phyloP scores from a whole-genome alignment of 352 stramenopile genomes.

The Globisporangium solare region DNA sequence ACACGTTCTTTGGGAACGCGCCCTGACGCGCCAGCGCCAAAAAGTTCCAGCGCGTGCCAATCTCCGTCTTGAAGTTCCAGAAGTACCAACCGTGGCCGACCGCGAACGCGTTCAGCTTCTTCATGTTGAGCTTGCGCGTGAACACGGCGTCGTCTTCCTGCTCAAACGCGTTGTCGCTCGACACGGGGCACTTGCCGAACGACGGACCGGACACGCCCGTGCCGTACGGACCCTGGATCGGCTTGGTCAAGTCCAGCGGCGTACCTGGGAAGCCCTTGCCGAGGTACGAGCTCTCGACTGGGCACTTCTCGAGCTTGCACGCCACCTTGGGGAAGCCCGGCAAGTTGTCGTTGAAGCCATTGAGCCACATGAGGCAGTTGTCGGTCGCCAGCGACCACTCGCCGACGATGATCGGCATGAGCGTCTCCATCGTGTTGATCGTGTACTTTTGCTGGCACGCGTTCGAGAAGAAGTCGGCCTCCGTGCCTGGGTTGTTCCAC shows the following conservation, averaged over 20 bases:
- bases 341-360: slow-evolving; percentile 88
- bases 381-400: slow-evolving; percentile 91
- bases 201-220: slow-evolving; percentile 80
- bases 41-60: slow-evolving; percentile 90
- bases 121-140: slow-evolving; percentile 81
- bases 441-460: slow-evolving; percentile 87
- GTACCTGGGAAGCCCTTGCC: slow-evolving; percentile 84
- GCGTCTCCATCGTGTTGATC: slow-evolving; percentile 88
- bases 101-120: slow-evolving; percentile 91
- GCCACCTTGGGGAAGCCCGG: slow-evolving; percentile 90
- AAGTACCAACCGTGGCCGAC: slow-evolving; percentile 94
- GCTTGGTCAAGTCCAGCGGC: slow-evolving; percentile 82
- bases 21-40: slow-evolving; percentile 60
- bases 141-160: slow-evolving; percentile 78
- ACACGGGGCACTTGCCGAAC: slow-evolving; percentile 86
- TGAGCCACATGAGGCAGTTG: slow-evolving; percentile 84
- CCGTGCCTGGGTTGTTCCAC: slow-evolving; percentile 64
- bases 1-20: slow-evolving; percentile 73
- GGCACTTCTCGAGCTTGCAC: slow-evolving; percentile 86
- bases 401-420: slow-evolving; percentile 93
- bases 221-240: slow-evolving; percentile 82
- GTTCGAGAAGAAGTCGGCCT: slow-evolving; percentile 85
- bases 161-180: slow-evolving; percentile 77
- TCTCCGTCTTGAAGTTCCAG: slow-evolving; percentile 94
- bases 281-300: slow-evolving; percentile 85